phyloP scores from a whole-genome alignment of 345 rosid species.

The Gossypium rotundifolium region DNA sequence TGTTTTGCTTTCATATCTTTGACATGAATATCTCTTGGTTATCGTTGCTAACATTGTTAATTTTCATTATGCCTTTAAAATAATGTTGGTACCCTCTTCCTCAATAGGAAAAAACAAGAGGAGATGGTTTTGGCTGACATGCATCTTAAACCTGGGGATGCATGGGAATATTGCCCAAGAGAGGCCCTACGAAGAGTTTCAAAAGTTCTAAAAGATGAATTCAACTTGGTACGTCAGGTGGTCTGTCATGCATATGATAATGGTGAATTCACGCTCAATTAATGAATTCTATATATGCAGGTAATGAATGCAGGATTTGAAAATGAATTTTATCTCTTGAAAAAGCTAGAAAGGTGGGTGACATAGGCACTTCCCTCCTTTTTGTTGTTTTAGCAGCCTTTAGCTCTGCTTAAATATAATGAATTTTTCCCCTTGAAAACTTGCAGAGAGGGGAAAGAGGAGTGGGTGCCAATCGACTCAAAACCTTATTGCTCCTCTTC shows the following conservation, averaged over 20 bases:
- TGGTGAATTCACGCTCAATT: conserved; percentile 8
- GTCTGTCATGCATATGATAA: not conserved
- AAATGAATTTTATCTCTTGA: conserved; percentile 80
- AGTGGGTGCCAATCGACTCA: conserved; percentile 75
- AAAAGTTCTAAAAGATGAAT: conserved; percentile 72
- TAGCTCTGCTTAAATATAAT: not conserved
- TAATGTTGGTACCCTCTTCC: not conserved
- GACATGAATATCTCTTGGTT: not conserved
- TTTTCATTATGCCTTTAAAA: not conserved
- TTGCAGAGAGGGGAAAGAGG: conserved; percentile 75
- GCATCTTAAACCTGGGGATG: conserved; percentile 71
- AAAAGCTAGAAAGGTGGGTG: conserved; percentile 50
- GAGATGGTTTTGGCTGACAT: conserved; percentile 95
- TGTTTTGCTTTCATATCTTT: not conserved
- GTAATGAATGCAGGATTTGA: conserved; percentile 97
- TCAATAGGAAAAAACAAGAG: conserved; percentile 58
- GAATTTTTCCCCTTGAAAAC: conserved; percentile 2
- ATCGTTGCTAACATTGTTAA: not conserved
- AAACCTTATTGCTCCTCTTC: conserved; percentile 71
- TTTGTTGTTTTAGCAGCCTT: not conserved
- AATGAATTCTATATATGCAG: conserved; percentile 28
- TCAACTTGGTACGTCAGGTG: conserved; percentile 57
- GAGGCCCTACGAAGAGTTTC: conserved; percentile 66
- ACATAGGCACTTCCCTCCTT: not conserved
- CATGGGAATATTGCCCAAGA: conserved; percentile 98